Evolutionary conservation across 345 rosid species (phyloP), one percentile per base, ranked within the genome.

Genomic region (Eucalyptus sp.): DNA sequence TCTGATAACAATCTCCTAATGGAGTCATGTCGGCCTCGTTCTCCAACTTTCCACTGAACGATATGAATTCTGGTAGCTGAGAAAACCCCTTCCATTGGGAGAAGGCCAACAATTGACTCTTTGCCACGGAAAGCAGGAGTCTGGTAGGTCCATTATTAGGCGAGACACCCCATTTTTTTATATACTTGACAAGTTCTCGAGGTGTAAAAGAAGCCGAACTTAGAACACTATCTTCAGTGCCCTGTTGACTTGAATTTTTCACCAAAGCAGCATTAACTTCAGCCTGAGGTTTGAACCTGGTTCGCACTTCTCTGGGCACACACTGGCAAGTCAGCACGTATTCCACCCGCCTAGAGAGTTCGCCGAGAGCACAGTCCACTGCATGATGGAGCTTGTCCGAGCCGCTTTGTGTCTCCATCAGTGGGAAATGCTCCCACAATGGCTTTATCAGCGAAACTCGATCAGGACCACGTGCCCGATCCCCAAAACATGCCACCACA

Each of bases 281-380:
- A 31, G 87, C 90, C 92, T 96, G 98, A 76, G 90, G 88, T 89
- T 91, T 91, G 87, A 96, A 89, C 92, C 87, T 86, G 83, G 89
- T 83, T 86, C 88, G 92, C 76, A 92, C 92, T 60, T 94, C 93
- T 88, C 93, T 89, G 2, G 96, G 91, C 87, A 96, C 87, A 89
- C 99, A 97, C 87, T 93, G 84, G 90, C 99, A 97, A 86, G 97
- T 93, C 86, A 97, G 91, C 88, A 95, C 99, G 51, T 90, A 94
- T 91, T 96, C 96, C 64, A 92, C 91, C 87, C 98, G 92, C 89
- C 99, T 94, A 50, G 96, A 93, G 52, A 96, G 93, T 92, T 97
- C 98, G 14, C 94, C 96, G 89, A 97, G 91, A 84, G 97, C 95
- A 89, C 94, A 92, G 81, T 93, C 96, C 87, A 96, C 86, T 37